Base-by-base conservation (phyloP, 2,329 filamentous ascomycete genomes). In the Diaporthe sp. region DNA sequence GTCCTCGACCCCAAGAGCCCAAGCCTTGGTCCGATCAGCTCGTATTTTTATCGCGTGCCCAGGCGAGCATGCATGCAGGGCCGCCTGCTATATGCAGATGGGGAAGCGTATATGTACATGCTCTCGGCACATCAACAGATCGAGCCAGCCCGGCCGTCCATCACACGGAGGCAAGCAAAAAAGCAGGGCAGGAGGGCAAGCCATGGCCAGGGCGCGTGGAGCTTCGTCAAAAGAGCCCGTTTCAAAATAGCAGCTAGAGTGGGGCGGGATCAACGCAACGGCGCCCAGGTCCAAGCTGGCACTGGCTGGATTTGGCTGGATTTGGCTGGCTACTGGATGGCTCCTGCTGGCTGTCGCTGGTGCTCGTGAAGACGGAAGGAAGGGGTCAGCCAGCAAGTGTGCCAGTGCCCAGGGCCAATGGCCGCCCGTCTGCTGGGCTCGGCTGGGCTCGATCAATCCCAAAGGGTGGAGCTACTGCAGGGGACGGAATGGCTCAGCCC, bases 171-270 rank as follows among this genome's bases (percentile, higher is more conserved):
- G 12, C 31, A 53, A 25, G 47, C 44, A 51, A 9, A 12, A 37
- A 68, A 68, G 12, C 47, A 68, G 65, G 65, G 31, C 65, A 37
- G 25, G 39, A 44, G 37, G 12, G 37, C 60, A 44, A 51, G 63
- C 31, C 44, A 28, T 39, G 47, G 65, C 34, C 65, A 47, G 22
- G 47, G 65, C 31, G 65, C 34, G 63, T 68, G 65, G 65, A 53
- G 65, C 65, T 53, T 68, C 28, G 22, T 17, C 71, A 28, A 65
- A 49, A 37, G 51, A 44, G 51, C 31, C 58, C 58, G 71, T 73
- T 73, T 73, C 71, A 65, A 73, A 73, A 73, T 73, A 73, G 71
- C 58, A 73, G 71, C 71, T n/a, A 73, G 6, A 44, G 60, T 65
- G 71, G 71, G n/a, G n/a, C 47, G 31, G 31, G 25, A 37, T 68